These are phyloP conservation scores for Lachnellula subtilissima DNA, from an alignment of 2,329 filamentous ascomycete species.

Conservation along the genomic window DNA sequence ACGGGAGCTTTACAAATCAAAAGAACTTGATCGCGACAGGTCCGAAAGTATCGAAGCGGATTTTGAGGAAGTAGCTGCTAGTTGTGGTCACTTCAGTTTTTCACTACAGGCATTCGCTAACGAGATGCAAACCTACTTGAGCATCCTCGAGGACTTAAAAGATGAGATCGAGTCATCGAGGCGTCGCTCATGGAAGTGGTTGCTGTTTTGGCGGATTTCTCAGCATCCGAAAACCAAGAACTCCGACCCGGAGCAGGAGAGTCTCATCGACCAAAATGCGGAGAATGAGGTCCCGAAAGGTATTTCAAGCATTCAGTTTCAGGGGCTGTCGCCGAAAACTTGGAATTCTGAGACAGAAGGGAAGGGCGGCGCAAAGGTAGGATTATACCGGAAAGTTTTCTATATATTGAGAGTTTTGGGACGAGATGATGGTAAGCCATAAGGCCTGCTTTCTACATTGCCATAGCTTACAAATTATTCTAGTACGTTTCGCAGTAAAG, in stretches of 20 bases:
- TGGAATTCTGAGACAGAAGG: conserved; percentile 5
- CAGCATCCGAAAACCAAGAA: conserved; percentile 4
- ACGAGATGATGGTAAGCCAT: conserved; percentile 55
- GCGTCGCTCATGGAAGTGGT: conserved; percentile 75
- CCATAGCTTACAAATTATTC: conserved; percentile 21
- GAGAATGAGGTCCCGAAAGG: conserved; percentile 22
- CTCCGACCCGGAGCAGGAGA: conserved; percentile 27
- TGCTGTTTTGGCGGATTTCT: conserved; percentile 66
- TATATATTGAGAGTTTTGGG: conserved; percentile 51
- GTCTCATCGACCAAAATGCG: conserved; percentile 23
- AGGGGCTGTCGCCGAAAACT: conserved; percentile 12
- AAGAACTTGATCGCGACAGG: conserved; percentile 63
- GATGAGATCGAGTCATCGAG: conserved; percentile 57
- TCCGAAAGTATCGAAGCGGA: conserved; percentile 80
- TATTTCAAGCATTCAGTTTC: conserved; percentile 20
- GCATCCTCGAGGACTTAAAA: conserved; percentile 81
- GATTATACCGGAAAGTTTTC: conserved; percentile 43
- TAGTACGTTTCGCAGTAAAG: conserved; percentile 75
- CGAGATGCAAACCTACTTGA: conserved; percentile 77
- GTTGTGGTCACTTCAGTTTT: conserved; percentile 94
- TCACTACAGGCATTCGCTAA: conserved; percentile 86
- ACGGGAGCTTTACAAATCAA: conserved; percentile 72
- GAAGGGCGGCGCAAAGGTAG: conserved; percentile 5
- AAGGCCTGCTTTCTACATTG: conserved; percentile 20
- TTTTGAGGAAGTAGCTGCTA: conserved; percentile 95